Evolutionary conservation across 2,329 filamentous ascomycete genomes (phyloP).

Genomic region (Aspergillus awamori): DNA sequence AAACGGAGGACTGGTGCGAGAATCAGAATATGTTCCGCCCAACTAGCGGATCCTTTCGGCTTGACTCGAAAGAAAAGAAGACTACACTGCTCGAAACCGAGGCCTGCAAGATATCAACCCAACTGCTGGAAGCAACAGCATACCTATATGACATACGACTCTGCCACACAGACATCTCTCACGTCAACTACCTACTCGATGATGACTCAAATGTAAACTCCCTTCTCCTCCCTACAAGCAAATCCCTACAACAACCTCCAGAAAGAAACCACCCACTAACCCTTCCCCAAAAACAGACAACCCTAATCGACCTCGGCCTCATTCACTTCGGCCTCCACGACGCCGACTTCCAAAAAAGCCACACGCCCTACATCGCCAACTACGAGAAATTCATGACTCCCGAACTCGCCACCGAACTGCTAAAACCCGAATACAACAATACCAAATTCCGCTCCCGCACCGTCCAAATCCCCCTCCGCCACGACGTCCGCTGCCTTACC

Average conservation of each 20-base stretch:
- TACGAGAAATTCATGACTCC: conserved; percentile 1
- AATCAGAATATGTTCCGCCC: too few species aligned
- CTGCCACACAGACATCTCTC: conserved; percentile 33
- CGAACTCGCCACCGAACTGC: neutral
- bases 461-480: neutral
- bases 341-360: neutral
- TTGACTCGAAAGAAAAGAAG: too few species aligned
- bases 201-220: neutral
- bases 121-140: conserved; percentile 32
- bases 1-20: too few species aligned
- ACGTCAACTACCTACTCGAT: conserved; percentile 35
- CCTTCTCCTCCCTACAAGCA: neutral
- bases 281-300: neutral
- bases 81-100: too few species aligned
- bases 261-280: neutral
- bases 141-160: conserved; percentile 35
- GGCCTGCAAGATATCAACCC: conserved; percentile 26
- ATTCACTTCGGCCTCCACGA: neutral
- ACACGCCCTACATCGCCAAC: neutral
- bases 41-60: too few species aligned
- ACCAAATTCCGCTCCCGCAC: too few species aligned
- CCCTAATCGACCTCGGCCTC: neutral
- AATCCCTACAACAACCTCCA: neutral
- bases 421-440: neutral
- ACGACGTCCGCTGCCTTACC: conserved; percentile 23